phyloP scores from a whole-genome alignment of 371 early-diverging fungal genomes.

The Mortierella sp. region DNA sequence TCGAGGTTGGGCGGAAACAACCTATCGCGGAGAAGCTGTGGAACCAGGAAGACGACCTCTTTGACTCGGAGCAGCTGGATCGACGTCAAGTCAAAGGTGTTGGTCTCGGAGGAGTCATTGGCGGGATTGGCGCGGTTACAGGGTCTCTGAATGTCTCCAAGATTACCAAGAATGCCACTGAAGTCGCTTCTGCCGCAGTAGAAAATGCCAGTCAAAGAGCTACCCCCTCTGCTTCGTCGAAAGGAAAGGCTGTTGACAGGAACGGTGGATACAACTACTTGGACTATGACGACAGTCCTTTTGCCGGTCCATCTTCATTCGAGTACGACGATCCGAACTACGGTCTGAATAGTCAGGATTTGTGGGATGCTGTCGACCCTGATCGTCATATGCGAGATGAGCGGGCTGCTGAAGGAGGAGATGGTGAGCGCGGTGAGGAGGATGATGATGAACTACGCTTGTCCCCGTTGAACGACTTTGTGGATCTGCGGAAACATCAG shows the following conservation, averaged over 20 bases:
- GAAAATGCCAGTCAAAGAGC: not conserved
- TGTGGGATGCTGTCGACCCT: conserved; percentile 27
- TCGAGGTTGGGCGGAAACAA: conserved; percentile 23
- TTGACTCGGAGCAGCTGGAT: conserved; percentile 43
- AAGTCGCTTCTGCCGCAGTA: not conserved
- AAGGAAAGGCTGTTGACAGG: not conserved
- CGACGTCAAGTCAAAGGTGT: conserved; percentile 49
- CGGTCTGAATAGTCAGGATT: conserved; percentile 36
- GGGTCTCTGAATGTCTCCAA: conserved; percentile 37
- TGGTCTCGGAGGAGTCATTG: conserved; percentile 52
- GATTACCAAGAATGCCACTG: conserved; percentile 16
- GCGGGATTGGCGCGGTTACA: conserved; percentile 49
- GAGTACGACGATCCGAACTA: conserved; percentile 37
- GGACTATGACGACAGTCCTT: not conserved
- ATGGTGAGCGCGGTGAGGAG: not conserved
- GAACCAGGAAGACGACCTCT: conserved; percentile 49
- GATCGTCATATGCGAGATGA: not conserved
- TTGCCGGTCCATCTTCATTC: conserved; percentile 4
- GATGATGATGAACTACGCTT: conserved; percentile 8
- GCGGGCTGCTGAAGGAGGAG: not conserved
- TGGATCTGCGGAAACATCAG: conserved; percentile 35
- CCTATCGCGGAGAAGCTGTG: conserved; percentile 41
- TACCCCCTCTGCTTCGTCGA: not conserved
- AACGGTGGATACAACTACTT: not conserved
- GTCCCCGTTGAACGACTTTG: conserved; percentile 41